These are phyloP conservation scores for Boletus bicolor DNA, from an alignment of 768 basidiomycete species.

Conservation along the genomic window DNA sequence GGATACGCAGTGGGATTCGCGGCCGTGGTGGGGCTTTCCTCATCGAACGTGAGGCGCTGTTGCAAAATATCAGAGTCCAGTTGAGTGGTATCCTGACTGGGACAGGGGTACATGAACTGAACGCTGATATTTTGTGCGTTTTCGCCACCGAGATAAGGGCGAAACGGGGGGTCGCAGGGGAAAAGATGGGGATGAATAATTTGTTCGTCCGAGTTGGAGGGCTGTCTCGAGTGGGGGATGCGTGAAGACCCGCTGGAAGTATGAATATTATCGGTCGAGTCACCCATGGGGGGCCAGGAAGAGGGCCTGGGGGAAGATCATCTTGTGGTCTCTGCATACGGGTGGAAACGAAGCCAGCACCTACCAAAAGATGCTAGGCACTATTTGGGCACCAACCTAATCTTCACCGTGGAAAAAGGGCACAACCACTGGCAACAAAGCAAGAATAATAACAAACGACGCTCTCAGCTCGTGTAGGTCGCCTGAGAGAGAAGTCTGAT, in stretches of 20 bases:
- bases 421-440: conserved; percentile 9
- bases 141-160: conserved; percentile 15
- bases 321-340: conserved; percentile 14
- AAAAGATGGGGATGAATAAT: conserved; percentile 19
- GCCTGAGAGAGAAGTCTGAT: conserved; percentile 1
- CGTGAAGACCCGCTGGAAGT: conserved; percentile 12
- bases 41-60: conserved; percentile 10
- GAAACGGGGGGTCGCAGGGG: conserved; percentile 11
- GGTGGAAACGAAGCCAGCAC: conserved; percentile 12
- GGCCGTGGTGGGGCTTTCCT: not conserved
- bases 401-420: conserved; percentile 33
- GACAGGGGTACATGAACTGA: conserved; percentile 30
- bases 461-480: not conserved
- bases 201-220: conserved; percentile 14
- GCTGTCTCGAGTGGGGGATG: conserved; percentile 9
- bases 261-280: conserved; percentile 16
- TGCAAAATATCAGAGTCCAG: conserved; percentile 28
- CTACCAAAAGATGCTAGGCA: conserved; percentile 17
- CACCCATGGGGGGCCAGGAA: conserved; percentile 18
- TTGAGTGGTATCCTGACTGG: conserved; percentile 21
- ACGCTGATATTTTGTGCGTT: conserved; percentile 28
- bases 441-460: conserved; percentile 5
- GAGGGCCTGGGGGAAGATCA: conserved; percentile 19
- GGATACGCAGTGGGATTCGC: conserved; percentile 20
- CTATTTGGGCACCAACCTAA: conserved; percentile 3